Conservation (phyloP, 106 monocot species). For the Alisma plantagoaquatica region DNA sequence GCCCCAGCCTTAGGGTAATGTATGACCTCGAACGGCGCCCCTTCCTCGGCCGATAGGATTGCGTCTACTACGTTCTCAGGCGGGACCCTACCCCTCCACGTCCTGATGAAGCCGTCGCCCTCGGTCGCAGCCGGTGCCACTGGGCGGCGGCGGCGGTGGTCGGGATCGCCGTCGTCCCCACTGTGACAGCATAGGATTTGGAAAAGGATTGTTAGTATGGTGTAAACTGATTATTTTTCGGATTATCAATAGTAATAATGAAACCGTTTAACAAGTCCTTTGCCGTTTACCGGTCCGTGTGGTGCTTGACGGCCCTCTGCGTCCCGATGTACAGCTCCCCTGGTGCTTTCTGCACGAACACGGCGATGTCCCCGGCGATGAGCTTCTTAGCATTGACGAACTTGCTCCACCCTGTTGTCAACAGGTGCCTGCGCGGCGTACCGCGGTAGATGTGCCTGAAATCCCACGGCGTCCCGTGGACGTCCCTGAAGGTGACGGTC, state of each 20-base stretch:
- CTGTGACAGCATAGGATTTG: too few species aligned
- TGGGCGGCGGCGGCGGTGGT: background rate
- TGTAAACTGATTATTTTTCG: too few species aligned
- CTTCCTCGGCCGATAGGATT: slow-evolving; percentile 14
- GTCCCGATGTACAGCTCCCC: slow-evolving; percentile 11
- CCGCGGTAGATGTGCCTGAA: slow-evolving; percentile 16
- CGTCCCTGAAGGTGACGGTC: slow-evolving; percentile 1
- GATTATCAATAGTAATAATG: too few species aligned
- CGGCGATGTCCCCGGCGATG: slow-evolving; percentile 7
- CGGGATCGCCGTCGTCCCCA: too few species aligned
- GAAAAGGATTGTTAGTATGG: too few species aligned
- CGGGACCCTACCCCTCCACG: slow-evolving; percentile 14
- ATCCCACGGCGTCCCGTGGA: slow-evolving; percentile 8
- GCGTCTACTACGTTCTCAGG: slow-evolving; percentile 33
- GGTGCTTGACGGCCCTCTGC: background rate
- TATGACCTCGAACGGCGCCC: slow-evolving; percentile 25
- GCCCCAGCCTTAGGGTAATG: slow-evolving; percentile 33
- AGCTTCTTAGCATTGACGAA: slow-evolving; percentile 15
- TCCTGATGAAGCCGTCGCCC: slow-evolving; percentile 14
- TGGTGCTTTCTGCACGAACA: slow-evolving; percentile 5
- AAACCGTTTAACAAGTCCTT: background rate
- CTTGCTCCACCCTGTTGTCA: slow-evolving; percentile 14
- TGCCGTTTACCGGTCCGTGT: background rate
- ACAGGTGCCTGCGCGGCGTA: slow-evolving; percentile 7
- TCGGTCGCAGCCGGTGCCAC: background rate